phyloP scores from a whole-genome alignment of 73 alveolate genomes.

The Blepharisma stoltei region DNA sequence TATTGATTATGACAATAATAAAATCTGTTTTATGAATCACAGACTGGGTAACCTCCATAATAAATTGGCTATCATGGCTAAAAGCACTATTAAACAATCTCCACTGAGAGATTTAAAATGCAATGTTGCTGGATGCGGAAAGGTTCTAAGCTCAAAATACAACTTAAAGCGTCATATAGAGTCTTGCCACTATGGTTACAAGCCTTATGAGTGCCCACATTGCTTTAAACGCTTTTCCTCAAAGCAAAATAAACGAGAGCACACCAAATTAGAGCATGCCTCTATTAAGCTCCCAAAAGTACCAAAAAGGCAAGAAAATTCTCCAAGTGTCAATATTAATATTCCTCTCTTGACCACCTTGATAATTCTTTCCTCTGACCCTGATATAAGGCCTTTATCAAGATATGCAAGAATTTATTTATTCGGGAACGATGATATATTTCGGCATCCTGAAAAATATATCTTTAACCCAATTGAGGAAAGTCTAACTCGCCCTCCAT shows the following conservation, averaged over 20 bases:
- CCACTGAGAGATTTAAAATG: not conserved
- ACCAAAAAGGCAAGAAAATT: not conserved
- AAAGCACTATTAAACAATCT: too few relatives aligned
- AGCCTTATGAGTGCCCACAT: conserved; percentile 21
- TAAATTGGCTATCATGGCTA: too few relatives aligned
- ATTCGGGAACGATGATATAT: not conserved
- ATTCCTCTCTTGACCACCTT: not conserved
- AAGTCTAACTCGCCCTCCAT: too few relatives aligned
- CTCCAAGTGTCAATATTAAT: not conserved
- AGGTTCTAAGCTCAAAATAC: conserved; percentile 17
- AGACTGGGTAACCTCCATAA: too few relatives aligned
- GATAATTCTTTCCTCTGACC: not conserved
- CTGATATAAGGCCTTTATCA: conserved; percentile 18
- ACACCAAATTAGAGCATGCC: not conserved
- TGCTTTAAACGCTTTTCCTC: conserved; percentile 26
- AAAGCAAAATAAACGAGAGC: conserved; percentile 21
- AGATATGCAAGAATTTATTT: conserved; percentile 1
- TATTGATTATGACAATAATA: too few relatives aligned
- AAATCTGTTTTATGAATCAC: too few relatives aligned
- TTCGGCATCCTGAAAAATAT: too few relatives aligned
- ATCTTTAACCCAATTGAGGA: too few relatives aligned
- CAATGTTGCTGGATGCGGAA: not conserved
- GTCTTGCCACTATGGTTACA: not conserved
- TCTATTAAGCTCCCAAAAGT: not conserved
- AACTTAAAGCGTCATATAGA: conserved; percentile 17